Evolutionary conservation across 805 yeast species (phyloP).

Genomic region (Wickerhamomyces xylosicus): DNA sequence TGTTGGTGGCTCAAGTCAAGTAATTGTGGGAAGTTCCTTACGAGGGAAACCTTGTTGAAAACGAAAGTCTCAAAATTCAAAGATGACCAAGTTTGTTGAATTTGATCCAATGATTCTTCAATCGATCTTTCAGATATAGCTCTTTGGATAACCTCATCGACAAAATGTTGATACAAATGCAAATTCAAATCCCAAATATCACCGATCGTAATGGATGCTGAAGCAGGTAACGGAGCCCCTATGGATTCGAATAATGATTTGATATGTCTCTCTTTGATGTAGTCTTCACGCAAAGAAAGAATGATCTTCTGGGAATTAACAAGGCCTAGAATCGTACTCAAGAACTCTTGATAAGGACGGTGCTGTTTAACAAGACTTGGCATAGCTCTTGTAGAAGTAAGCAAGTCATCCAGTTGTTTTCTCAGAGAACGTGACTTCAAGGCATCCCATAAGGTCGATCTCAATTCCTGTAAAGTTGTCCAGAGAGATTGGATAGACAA

Average conservation of each 20-base stretch:
- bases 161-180: constrained; percentile 28
- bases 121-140: constrained; percentile 69
- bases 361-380: constrained; percentile 56
- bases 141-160: constrained; percentile 40
- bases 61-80: constrained; percentile 42
- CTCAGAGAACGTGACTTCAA: constrained; percentile 35
- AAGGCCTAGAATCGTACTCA: constrained; percentile 28
- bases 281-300: constrained; percentile 39
- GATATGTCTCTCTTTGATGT: constrained; percentile 65
- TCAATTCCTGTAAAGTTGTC: constrained; percentile 33
- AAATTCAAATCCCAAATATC: constrained; percentile 54
- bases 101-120: constrained; percentile 41
- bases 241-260: constrained; percentile 28
- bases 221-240: constrained; percentile 10
- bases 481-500: constrained; percentile 41
- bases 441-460: constrained; percentile 36
- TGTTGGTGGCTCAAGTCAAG: constrained; percentile 52
- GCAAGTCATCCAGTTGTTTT: constrained; percentile 38
- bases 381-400: constrained; percentile 35
- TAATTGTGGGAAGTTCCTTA: constrained; percentile 58
- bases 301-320: constrained; percentile 21
- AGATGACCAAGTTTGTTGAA: constrained; percentile 47
- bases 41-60: constrained; percentile 36
- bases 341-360: constrained; percentile 55
- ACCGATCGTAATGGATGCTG: constrained; percentile 12